These are phyloP conservation scores for Schizosaccharomyces pombe DNA, from an alignment of 805 yeast species.

Conservation along the genomic window ASM294v3 CU329670.1:700001-700500, in stretches of 20 bases:
- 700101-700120: slow-evolving; percentile 54
- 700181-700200: slow-evolving; percentile 23
- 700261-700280: slow-evolving; percentile 43
- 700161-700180: slow-evolving; percentile 29
- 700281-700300: slow-evolving; percentile 29
- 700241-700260: slow-evolving; percentile 59
- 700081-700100: slow-evolving; percentile 64
- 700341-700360: slow-evolving; percentile 54
- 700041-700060: slow-evolving; percentile 26
- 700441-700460: slow-evolving; percentile 55
- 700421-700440: slow-evolving; percentile 59
- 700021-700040: slow-evolving; percentile 69
- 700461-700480: slow-evolving; percentile 24
- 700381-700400: slow-evolving; percentile 68
- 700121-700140: slow-evolving; percentile 45
- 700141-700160: slow-evolving; percentile 53
- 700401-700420: slow-evolving; percentile 64
- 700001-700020: slow-evolving; percentile 46
- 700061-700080: slow-evolving; percentile 21
- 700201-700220: slow-evolving; percentile 48
- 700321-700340: slow-evolving; percentile 52
- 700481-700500: slow-evolving; percentile 26
- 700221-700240: slow-evolving; percentile 37
- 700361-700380: slow-evolving; percentile 73
- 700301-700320: slow-evolving; percentile 44